Evolutionary conservation across 305 asterid species (phyloP).

Genomic region (Solanum chacoense): DNA sequence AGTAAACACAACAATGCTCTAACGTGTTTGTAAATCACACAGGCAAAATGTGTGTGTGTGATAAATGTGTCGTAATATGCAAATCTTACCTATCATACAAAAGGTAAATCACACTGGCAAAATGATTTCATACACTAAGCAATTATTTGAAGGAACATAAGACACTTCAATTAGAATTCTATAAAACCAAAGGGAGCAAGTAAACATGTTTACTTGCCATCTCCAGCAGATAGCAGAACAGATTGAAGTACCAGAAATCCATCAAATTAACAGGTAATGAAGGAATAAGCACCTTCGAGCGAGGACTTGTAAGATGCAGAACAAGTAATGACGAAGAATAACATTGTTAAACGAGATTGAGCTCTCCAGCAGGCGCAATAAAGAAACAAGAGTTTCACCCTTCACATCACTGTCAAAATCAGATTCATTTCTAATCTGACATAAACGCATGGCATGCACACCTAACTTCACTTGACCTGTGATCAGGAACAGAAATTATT

Average conservation of each 20-base stretch:
- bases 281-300: constrained; percentile 55
- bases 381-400: constrained; percentile 70
- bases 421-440: constrained; percentile 54
- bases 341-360: constrained; percentile 80
- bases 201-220: not conserved
- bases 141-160: not conserved
- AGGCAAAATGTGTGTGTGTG: not conserved
- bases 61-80: not conserved
- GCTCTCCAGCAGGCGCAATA: constrained; percentile 90
- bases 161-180: not conserved
- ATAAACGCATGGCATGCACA: constrained; percentile 73
- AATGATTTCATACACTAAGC: not conserved
- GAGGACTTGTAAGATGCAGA: constrained; percentile 94
- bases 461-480: constrained; percentile 88
- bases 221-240: not conserved
- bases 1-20: not conserved
- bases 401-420: constrained; percentile 50
- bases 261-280: not conserved
- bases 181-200: not conserved
- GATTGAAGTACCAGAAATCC: not conserved
- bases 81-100: not conserved
- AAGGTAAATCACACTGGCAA: not conserved
- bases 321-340: constrained; percentile 78
- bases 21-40: not conserved
- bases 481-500: constrained; percentile 5